A percentile compares a stretch with the other conserved stretches of the same genome.
Conservation (phyloP, 805 yeast species). For the Yarrowia sp. region DNA sequence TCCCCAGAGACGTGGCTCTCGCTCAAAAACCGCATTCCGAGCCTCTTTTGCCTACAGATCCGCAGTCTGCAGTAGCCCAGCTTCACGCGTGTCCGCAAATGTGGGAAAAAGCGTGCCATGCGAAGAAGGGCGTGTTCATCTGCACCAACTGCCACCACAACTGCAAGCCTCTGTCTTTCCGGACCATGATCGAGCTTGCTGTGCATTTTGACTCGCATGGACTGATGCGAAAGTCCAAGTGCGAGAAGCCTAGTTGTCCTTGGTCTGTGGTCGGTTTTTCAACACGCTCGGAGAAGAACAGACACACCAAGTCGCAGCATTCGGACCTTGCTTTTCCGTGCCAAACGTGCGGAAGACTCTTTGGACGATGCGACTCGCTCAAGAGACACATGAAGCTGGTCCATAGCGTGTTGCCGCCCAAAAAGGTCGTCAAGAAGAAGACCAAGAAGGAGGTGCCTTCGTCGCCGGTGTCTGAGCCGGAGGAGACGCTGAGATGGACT, state of each 20-base stretch:
- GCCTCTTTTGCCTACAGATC: not conserved
- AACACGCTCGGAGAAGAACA: not conserved
- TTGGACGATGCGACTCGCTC: constrained; percentile 7
- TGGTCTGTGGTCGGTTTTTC: constrained; percentile 14
- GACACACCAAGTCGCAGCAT: constrained; percentile 4
- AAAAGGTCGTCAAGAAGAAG: not conserved
- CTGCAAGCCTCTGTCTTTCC: not conserved
- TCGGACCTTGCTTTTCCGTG: not conserved
- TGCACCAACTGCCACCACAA: constrained; percentile 6
- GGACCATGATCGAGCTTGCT: constrained; percentile 6
- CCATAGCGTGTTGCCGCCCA: not conserved
- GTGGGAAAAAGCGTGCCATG: constrained; percentile 4
- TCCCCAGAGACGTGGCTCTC: not conserved
- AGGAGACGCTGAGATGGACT: not conserved
- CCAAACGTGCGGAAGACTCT: not conserved
- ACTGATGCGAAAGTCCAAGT: constrained; percentile 4
- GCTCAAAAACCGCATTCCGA: not conserved
- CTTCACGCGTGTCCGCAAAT: not conserved
- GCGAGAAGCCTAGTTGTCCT: not conserved
- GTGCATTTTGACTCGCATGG: constrained; percentile 12
- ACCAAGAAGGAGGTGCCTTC: not conserved
- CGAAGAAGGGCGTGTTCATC: constrained; percentile 10
- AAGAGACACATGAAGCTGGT: constrained; percentile 7
- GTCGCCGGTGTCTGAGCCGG: not conserved
- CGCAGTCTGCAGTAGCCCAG: not conserved